phyloP scores from a whole-genome alignment of 208 protist genomes.

The Crithidia mellificae region DNA sequence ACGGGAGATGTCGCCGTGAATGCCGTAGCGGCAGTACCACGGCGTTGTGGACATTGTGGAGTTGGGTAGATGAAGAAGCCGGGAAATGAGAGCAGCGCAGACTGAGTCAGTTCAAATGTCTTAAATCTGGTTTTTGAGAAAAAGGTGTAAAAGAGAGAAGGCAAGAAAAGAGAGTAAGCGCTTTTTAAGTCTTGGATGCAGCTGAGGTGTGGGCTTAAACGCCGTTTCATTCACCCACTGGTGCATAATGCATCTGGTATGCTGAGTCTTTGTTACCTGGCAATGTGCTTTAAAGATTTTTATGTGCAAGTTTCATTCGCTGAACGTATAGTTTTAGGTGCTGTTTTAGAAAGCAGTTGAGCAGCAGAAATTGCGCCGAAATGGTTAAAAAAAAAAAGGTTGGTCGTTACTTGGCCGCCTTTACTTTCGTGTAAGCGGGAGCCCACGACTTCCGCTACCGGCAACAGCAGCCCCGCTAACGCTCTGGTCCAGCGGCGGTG shows the following conservation, averaged over 20 bases:
- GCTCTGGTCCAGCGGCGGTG: background rate
- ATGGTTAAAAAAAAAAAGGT: background rate
- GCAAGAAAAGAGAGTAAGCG: background rate
- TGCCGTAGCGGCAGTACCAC: slow-evolving; percentile 48
- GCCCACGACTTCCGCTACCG: background rate
- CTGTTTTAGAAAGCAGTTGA: too few relatives aligned
- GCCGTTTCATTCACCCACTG: too few relatives aligned
- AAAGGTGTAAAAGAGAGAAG: background rate
- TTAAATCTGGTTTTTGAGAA: too few relatives aligned
- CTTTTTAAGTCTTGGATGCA: too few relatives aligned
- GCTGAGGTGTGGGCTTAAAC: too few relatives aligned
- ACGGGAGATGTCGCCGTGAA: slow-evolving; percentile 40
- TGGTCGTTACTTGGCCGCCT: too few relatives aligned
- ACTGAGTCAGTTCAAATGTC: too few relatives aligned
- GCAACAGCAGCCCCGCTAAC: background rate
- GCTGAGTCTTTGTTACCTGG: too few relatives aligned
- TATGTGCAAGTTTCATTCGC: too few relatives aligned
- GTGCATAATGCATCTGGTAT: too few relatives aligned
- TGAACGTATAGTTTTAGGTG: too few relatives aligned
- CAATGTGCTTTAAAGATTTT: background rate
- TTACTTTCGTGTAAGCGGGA: background rate
- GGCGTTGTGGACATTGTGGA: slow-evolving; percentile 27
- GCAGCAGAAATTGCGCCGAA: too few relatives aligned
- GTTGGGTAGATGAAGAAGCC: background rate
- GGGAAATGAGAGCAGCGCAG: background rate